phyloP scores from a whole-genome alignment of 83 land plant species.

The Picea mariana region DNA sequence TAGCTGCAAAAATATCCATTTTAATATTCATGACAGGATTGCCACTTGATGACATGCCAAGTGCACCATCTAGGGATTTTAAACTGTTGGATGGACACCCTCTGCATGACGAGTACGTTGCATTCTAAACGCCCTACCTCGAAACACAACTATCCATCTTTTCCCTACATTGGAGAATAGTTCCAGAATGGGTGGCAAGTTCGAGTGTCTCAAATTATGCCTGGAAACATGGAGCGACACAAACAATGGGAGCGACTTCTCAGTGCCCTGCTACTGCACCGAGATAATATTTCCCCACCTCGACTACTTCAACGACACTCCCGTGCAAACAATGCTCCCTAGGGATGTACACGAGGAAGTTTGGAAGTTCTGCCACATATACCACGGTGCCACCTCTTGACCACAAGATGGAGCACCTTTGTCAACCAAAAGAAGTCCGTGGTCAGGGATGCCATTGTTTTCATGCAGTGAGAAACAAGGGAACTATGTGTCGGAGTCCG shows the following conservation, averaged over 20 bases:
- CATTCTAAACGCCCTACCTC: too few relatives aligned
- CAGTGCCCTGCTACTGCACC: constrained; percentile 91
- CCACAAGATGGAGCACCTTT: constrained; percentile 95
- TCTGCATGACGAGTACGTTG: too few relatives aligned
- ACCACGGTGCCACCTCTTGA: constrained; percentile 88
- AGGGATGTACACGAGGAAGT: constrained; percentile 85
- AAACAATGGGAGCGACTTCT: constrained; percentile 95
- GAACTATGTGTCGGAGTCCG: too few relatives aligned
- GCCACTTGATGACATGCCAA: too few relatives aligned
- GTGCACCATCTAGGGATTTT: too few relatives aligned
- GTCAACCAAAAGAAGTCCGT: constrained; percentile 94
- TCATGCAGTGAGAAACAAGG: constrained; percentile 64
- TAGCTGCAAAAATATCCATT: too few relatives aligned
- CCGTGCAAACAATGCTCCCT: constrained; percentile 86
- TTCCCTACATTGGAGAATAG: too few relatives aligned
- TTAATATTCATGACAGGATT: too few relatives aligned
- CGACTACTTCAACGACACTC: constrained; percentile 86
- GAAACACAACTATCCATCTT: too few relatives aligned
- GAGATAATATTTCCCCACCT: constrained; percentile 89
- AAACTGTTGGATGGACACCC: too few relatives aligned
- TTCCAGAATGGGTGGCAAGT: too few relatives aligned
- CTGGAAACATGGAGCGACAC: constrained; percentile 82
- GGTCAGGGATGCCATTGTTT: constrained; percentile 92
- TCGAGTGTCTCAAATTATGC: too few relatives aligned
- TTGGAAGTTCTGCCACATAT: constrained; percentile 97